phyloP scores from a whole-genome alignment of 2,329 filamentous ascomycete species.

The Colletotrichum kahawae region DNA sequence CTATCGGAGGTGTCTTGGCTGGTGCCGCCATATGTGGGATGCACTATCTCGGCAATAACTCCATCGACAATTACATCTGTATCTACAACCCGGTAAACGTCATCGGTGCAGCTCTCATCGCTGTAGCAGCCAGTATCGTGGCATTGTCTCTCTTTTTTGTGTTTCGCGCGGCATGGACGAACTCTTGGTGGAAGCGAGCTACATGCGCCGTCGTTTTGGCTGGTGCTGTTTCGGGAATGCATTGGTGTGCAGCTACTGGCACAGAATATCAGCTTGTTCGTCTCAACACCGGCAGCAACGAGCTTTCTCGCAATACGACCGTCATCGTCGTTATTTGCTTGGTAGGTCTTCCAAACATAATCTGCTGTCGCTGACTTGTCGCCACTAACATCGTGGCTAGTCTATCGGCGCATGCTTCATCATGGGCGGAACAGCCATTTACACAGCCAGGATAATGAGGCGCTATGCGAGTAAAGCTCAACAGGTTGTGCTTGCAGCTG shows the following conservation, averaged over 20 bases:
- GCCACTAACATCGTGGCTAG: slow-evolving; percentile 37
- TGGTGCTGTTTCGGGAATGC: slow-evolving; percentile 82
- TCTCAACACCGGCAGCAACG: slow-evolving; percentile 42
- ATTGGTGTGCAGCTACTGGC: slow-evolving; percentile 79
- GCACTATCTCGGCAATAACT: slow-evolving; percentile 88
- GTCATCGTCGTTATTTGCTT: slow-evolving; percentile 76
- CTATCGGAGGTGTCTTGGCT: slow-evolving; percentile 69
- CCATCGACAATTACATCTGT: slow-evolving; percentile 78
- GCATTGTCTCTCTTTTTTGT: slow-evolving; percentile 81
- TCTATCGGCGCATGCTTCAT: slow-evolving; percentile 66
- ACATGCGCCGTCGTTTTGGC: slow-evolving; percentile 72
- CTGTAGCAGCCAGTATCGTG: slow-evolving; percentile 71
- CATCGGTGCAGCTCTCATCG: slow-evolving; percentile 73
- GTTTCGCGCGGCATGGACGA: slow-evolving; percentile 77
- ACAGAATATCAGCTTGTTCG: slow-evolving; percentile 68
- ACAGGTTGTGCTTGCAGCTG: slow-evolving; percentile 63
- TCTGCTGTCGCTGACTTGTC: background rate
- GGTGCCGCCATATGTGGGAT: slow-evolving; percentile 81
- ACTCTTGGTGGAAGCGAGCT: slow-evolving; percentile 76
- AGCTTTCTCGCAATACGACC: slow-evolving; percentile 65
- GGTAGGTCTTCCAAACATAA: slow-evolving; percentile 48
- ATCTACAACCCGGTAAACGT: slow-evolving; percentile 65
- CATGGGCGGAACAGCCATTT: slow-evolving; percentile 59
- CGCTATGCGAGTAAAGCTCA: slow-evolving; percentile 64
- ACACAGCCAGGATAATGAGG: slow-evolving; percentile 57